Evolutionary conservation across 75 land plant genomes (phyloP), one percentile per base, ranked within the genome.

Genomic region (Selaginella moellendorffii): DNA sequence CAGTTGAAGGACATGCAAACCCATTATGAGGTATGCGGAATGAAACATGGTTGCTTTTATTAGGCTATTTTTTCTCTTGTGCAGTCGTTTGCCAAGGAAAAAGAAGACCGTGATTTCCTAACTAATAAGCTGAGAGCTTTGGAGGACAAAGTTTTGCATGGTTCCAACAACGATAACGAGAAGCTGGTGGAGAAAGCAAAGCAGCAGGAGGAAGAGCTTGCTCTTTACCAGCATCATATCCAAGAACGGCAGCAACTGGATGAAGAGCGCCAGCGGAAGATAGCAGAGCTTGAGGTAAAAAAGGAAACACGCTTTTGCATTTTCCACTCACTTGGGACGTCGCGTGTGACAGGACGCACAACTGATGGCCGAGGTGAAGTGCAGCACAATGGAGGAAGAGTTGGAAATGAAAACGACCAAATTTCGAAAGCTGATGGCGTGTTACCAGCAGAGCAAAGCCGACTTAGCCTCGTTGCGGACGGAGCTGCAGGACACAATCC

Each of bases 381-480:
- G 71, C 66, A 73, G 42, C 46, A 73, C 76, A 26, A 73, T 73
- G 76, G 76, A 73, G 64, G 76, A 73, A 54, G 76, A 73, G 65
- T 46, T 73, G 28, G 76, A 73, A 27, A 42, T 63, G 61, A 73
- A 73, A 36, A 73, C 76, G 30, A 60, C 61, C 1, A 73, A 73
- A 66, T 29, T 73, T 24, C 28, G 66, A 30, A 68, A 63, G 65
- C 46, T 73, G 61, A 73, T 73, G 76, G 71, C 76, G 29, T 29
- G 72, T 12, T 73, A 73, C 27, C 76, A 73, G 61, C 76, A 73
- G 54, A 68, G 72, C 30, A 73, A 73, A 28, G 30, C 46, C 30
- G 76, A 73, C 12, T 52, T 68, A 24, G 65, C 65, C 26, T 25
- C 76, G 27, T 62, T 73, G 0, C 61, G 72, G 23, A 68, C 76